These are phyloP conservation scores for Metarhizium humberi DNA, from an alignment of 2,329 filamentous ascomycete species.

Conservation along the genomic window DNA sequence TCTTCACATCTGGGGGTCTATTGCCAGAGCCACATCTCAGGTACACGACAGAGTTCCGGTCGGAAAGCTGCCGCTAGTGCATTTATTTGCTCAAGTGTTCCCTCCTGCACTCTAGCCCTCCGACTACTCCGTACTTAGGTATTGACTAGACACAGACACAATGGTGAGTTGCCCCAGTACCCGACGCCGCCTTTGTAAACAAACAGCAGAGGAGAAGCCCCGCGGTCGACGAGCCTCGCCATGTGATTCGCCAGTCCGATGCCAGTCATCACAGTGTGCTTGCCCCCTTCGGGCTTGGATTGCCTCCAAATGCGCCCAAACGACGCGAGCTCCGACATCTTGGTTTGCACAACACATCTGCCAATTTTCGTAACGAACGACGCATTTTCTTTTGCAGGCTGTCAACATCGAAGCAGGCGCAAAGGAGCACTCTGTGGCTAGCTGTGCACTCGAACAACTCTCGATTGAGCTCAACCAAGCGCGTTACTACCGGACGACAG, in stretches of 20 bases:
- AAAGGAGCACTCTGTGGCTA: neutral
- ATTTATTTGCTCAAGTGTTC: neutral
- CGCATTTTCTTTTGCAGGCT: neutral
- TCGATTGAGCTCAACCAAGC: neutral
- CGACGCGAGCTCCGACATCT: too few species aligned
- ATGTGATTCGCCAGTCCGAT: constrained; percentile 5
- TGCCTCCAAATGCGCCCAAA: neutral
- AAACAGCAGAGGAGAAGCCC: constrained; percentile 5
- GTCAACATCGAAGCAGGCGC: neutral
- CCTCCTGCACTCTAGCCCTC: neutral
- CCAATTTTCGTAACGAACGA: neutral
- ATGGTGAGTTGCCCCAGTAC: constrained; percentile 10
- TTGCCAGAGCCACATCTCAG: neutral
- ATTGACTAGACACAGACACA: neutral
- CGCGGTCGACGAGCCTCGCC: constrained; percentile 3
- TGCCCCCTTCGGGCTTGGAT: neutral
- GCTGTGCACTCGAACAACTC: neutral
- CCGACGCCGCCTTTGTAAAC: constrained; percentile 6
- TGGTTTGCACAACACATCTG: neutral
- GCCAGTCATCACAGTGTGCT: neutral
- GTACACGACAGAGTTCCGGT: neutral
- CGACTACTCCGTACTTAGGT: too few species aligned
- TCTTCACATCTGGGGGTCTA: neutral
- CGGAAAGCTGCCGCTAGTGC: neutral
- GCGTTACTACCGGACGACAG: neutral